Percentiles rank a stretch among this genome's conserved stretches.
Evolutionary conservation across 768 basidiomycete species (phyloP).

Genomic region (Rhizopogon salebrosus): DNA sequence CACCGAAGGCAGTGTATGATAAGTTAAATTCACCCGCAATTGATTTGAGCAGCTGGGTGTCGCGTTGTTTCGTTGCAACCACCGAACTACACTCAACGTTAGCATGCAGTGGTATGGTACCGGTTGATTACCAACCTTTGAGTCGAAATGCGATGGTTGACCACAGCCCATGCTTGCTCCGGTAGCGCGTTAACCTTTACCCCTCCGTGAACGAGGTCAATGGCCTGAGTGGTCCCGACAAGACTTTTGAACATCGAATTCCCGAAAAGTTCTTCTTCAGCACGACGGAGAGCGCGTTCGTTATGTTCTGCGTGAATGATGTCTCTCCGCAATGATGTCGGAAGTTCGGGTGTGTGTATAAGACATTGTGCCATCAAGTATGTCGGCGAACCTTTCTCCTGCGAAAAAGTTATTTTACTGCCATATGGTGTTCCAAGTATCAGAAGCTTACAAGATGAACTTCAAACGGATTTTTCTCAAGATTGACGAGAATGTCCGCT

Average conservation of each 20-base stretch:
- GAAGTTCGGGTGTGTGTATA: conserved; percentile 55
- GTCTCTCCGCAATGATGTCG: conserved; percentile 38
- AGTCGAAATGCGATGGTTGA: conserved; percentile 69
- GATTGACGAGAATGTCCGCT: conserved; percentile 58
- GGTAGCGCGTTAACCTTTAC: conserved; percentile 85
- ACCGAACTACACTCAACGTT: conserved; percentile 25
- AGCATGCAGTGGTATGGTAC: background rate
- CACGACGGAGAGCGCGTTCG: conserved; percentile 43
- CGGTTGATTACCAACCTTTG: conserved; percentile 36
- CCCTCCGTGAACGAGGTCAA: conserved; percentile 54
- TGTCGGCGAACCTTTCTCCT: conserved; percentile 53
- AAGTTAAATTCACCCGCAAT: conserved; percentile 53
- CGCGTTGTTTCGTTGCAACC: conserved; percentile 38
- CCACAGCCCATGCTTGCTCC: conserved; percentile 61
- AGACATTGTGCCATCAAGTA: conserved; percentile 62
- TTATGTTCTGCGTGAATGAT: conserved; percentile 45
- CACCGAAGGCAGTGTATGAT: conserved; percentile 55
- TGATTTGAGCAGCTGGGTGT: conserved; percentile 35
- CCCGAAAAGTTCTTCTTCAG: conserved; percentile 43
- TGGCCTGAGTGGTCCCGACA: conserved; percentile 65
- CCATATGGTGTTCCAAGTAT: background rate
- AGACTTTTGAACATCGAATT: conserved; percentile 38
- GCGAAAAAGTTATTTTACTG: background rate
- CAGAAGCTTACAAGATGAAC: conserved; percentile 41
- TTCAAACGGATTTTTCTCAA: conserved; percentile 61